Conservation (phyloP, 306 rosid species). For the Pueraria montana region DNA sequence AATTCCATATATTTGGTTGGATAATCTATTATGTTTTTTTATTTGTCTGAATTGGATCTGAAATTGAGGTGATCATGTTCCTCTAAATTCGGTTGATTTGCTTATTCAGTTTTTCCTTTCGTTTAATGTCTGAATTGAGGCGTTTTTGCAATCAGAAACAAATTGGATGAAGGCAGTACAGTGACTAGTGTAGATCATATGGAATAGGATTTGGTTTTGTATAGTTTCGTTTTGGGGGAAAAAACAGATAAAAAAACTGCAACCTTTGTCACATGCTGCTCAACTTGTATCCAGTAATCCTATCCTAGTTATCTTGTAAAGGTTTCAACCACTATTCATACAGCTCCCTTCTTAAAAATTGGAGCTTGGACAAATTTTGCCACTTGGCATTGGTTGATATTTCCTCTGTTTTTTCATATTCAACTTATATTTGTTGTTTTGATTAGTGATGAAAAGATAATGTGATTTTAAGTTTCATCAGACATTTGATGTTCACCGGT, state of each 20-base stretch:
- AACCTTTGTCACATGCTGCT: conserved; percentile 11
- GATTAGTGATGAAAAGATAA: neutral
- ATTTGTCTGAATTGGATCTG: conserved; percentile 24
- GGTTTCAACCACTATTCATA: conserved; percentile 7
- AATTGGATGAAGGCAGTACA: conserved; percentile 21
- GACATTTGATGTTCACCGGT: conserved; percentile 12
- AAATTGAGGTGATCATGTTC: conserved; percentile 22
- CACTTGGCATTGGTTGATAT: neutral
- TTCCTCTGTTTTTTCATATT: neutral
- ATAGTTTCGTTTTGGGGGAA: neutral
- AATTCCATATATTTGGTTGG: neutral
- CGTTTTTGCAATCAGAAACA: conserved; percentile 11
- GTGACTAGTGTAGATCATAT: conserved; percentile 4
- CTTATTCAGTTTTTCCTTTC: conserved; percentile 9
- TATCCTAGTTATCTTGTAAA: neutral
- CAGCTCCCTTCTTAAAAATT: neutral
- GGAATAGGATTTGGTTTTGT: conserved; percentile 19
- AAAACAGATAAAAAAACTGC: neutral
- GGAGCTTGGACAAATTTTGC: conserved; percentile 16
- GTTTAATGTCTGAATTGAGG: conserved; percentile 16
- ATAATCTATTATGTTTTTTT: conserved; percentile 2
- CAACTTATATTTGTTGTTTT: neutral
- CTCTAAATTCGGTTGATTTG: conserved; percentile 5
- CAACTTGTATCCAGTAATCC: neutral
- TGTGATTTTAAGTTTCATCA: neutral